phyloP scores from a whole-genome alignment of 805 yeast genomes.

The Sugiyamaella mastotermitis region DNA sequence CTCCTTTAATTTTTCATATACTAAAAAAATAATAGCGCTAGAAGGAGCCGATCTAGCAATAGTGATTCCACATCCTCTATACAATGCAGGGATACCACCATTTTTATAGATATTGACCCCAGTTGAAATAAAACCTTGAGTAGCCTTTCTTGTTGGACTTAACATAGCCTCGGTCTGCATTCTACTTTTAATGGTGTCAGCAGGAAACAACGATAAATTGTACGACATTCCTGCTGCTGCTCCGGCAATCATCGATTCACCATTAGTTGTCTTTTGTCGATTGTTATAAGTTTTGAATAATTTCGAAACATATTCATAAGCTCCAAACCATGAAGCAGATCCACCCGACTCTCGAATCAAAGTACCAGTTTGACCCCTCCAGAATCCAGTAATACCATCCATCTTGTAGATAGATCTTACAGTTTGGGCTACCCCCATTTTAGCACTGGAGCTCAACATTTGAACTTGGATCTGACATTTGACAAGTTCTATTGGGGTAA shows the following conservation, averaged over 20 bases:
- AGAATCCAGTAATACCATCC: conserved; percentile 66
- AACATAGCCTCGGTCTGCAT: conserved; percentile 59
- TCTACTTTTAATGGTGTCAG: conserved; percentile 82
- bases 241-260: conserved; percentile 67
- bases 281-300: conserved; percentile 14
- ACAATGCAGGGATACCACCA: conserved; percentile 67
- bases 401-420: conserved; percentile 37
- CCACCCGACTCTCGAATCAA: conserved; percentile 80
- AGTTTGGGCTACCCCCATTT: conserved; percentile 11
- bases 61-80: conserved; percentile 82
- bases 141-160: conserved; percentile 9
- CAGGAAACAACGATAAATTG: conserved; percentile 77
- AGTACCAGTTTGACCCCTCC: conserved; percentile 86
- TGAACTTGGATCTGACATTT: conserved; percentile 85
- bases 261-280: conserved; percentile 25
- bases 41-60: conserved; percentile 81
- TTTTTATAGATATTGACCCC: conserved; percentile 36
- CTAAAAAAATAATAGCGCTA: conserved; percentile 77
- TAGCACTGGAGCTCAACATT: conserved; percentile 23
- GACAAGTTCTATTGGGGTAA: conserved; percentile 88
- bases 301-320: conserved; percentile 54
- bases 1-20: conserved; percentile 48
- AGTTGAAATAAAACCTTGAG: conserved; percentile 33
- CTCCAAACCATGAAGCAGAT: conserved; percentile 90
- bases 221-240: conserved; percentile 82